Evolutionary conservation across 2,329 filamentous ascomycete genomes (phyloP).

Genomic region (Trichoderma brevicompactum): DNA sequence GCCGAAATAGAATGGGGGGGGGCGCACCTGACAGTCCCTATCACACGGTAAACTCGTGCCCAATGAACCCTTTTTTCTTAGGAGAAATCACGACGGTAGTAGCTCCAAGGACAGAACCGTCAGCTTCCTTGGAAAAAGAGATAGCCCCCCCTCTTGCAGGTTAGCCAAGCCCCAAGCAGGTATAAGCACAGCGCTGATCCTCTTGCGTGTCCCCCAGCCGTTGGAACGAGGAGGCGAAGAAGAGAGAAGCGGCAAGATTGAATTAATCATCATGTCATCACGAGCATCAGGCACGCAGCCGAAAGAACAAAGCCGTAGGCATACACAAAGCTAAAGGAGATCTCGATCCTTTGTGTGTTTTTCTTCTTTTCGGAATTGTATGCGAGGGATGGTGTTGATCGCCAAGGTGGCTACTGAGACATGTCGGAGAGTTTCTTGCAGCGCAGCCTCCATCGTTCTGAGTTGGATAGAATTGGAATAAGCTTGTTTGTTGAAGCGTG

Average conservation of each 20-base stretch:
- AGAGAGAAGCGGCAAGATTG: not conserved
- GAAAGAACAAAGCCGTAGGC: not conserved
- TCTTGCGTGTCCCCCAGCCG: not conserved
- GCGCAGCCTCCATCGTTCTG: too few species aligned
- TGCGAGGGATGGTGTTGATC: not conserved
- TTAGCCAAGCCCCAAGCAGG: too few species aligned
- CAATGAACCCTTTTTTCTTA: too few species aligned
- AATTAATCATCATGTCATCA: slow-evolving; percentile 24
- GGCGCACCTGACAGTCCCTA: too few species aligned
- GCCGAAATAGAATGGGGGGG: too few species aligned
- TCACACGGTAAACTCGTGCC: too few species aligned
- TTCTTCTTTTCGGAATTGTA: slow-evolving; percentile 6
- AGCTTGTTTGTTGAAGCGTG: not conserved
- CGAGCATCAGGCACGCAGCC: slow-evolving; percentile 7
- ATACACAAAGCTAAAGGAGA: not conserved
- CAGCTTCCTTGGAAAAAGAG: too few species aligned
- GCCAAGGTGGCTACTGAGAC: not conserved
- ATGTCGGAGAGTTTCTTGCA: not conserved
- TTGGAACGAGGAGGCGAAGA: not conserved
- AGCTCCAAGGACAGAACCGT: too few species aligned
- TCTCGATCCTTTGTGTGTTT: slow-evolving; percentile 14
- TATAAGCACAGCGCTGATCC: slow-evolving; percentile 17
- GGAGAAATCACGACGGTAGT: too few species aligned
- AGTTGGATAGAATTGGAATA: not conserved
- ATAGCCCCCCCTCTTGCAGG: too few species aligned